A percentile compares a stretch with the other conserved stretches of the same genome.
These are phyloP conservation scores for Populus pruinosa DNA, from an alignment of 345 rosid genomes.

Conservation along the genomic window DNA sequence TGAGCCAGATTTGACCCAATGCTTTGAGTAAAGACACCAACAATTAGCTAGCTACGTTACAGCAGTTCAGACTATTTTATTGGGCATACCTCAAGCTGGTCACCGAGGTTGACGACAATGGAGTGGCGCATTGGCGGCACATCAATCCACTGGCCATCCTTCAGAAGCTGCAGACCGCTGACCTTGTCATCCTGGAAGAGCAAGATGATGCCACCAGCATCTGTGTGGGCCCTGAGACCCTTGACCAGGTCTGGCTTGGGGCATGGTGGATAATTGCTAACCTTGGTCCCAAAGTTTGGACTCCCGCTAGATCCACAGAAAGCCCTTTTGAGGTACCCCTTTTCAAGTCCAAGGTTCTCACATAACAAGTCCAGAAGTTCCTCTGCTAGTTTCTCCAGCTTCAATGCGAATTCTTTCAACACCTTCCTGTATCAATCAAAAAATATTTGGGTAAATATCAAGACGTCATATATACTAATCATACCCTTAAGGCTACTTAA, in stretches of 20 bases:
- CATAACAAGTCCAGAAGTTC: slow-evolving; percentile 69
- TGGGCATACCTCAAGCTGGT: slow-evolving; percentile 72
- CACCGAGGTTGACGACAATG: slow-evolving; percentile 89
- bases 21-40: no score
- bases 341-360: slow-evolving; percentile 79
- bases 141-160: slow-evolving; percentile 81
- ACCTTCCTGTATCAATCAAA: slow-evolving; percentile 39
- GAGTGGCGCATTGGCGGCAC: slow-evolving; percentile 96
- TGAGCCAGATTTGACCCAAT: neutral
- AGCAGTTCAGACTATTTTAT: neutral
- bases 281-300: slow-evolving; percentile 88
- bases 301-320: slow-evolving; percentile 55
- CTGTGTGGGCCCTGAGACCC: slow-evolving; percentile 96
- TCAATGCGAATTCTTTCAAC: slow-evolving; percentile 70
- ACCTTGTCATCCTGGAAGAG: slow-evolving; percentile 86
- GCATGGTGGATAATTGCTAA: slow-evolving; percentile 96
- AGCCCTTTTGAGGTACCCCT: slow-evolving; percentile 66
- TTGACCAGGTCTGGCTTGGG: slow-evolving; percentile 86
- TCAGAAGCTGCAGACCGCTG: slow-evolving; percentile 92
- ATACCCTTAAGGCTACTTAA: no score
- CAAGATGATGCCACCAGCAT: slow-evolving; percentile 92
- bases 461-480: neutral
- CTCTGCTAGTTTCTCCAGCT: slow-evolving; percentile 81
- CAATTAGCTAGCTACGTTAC: neutral
- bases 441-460: neutral